Evolutionary conservation across 495 filamentous ascomycete genomes (phyloP), one percentile per base, ranked within the genome.

Genomic region (Lasiosphaeria hispida): DNA sequence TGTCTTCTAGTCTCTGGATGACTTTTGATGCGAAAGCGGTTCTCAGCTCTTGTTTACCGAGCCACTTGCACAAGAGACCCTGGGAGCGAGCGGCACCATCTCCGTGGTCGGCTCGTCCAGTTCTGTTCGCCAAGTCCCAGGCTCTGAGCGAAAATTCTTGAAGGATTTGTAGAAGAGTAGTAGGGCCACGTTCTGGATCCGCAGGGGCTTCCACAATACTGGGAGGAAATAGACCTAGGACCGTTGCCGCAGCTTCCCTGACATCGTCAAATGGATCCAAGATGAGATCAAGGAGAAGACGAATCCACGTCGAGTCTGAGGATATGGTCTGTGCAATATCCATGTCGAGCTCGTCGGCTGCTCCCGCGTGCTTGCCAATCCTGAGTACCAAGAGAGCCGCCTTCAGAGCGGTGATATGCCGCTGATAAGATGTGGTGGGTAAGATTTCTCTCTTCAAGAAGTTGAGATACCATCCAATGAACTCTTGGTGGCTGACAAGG

Each of bases 181-280:
- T 4, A 53, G 60, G 51, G 10, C 50, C 44, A 0, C 53, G 47
- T 37, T 56, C 60, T 7, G 43, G 52, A 23, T 7, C 7, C 5
- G 14, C 8, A 7, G 44, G 51, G 11, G 50, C 39, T 41, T 58
- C 62, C 41, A 48, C 65, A 13, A 54, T 59, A 53, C 68, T 73
- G 14, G 57, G 66, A 40, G 64, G 66, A 17, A 73, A 57, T 23
- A 73, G 60, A 53, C 79, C 79, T 23, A 96, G 58, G 13, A 91
- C 72, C 6, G 74, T 73, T 0, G 84, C 69, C 7, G 94, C 82
- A 1, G 75, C 75, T 39, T 82, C 82, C 58, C 94, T 81, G 10
- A 97, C 88, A 74, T 98, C 94, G 58, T 98, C 94, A 64, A 93
- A 98, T 0, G 93, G 89, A 65, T 97, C 87, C 44, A 94, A 73